phyloP scores from a whole-genome alignment of 2,329 filamentous ascomycete genomes.

The Claviceps purpurea region DNA sequence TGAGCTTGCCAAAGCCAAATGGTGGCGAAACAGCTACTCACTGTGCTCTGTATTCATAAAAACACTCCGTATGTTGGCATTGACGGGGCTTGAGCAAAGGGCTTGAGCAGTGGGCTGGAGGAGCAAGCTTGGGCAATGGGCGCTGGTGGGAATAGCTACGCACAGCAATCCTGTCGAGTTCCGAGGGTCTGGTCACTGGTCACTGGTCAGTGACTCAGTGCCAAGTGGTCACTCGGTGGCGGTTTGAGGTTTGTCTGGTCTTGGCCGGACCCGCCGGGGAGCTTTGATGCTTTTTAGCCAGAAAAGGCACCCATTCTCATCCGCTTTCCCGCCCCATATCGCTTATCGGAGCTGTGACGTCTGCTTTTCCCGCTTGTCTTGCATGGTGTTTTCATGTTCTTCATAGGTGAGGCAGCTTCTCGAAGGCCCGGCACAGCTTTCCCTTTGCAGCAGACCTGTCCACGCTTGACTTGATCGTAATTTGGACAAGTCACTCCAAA shows the following conservation, averaged over 20 bases:
- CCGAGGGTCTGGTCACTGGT: no score
- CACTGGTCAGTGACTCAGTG: no score
- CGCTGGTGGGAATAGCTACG: background rate
- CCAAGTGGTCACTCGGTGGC: no score
- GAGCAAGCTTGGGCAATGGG: background rate
- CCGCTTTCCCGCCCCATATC: background rate
- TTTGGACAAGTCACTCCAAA: no score
- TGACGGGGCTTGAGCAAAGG: background rate
- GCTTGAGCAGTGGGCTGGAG: no score
- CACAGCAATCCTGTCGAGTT: no score
- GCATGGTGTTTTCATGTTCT: background rate
- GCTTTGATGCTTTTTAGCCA: background rate
- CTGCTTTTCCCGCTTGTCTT: background rate
- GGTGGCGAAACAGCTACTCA: background rate
- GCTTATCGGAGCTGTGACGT: background rate
- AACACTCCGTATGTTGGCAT: background rate
- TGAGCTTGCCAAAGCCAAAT: background rate
- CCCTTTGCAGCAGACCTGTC: background rate
- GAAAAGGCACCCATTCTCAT: constrained; percentile 2
- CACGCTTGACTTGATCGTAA: background rate
- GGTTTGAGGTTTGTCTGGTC: background rate
- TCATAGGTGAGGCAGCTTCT: background rate
- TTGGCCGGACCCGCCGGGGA: constrained; percentile 5
- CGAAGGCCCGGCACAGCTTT: background rate
- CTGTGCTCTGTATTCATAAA: no score